Percentiles rank a stretch among this genome's conserved stretches.
Evolutionary conservation across 176 grass and related monocot species (phyloP).

Genomic region (Oryza glaberrima): DNA sequence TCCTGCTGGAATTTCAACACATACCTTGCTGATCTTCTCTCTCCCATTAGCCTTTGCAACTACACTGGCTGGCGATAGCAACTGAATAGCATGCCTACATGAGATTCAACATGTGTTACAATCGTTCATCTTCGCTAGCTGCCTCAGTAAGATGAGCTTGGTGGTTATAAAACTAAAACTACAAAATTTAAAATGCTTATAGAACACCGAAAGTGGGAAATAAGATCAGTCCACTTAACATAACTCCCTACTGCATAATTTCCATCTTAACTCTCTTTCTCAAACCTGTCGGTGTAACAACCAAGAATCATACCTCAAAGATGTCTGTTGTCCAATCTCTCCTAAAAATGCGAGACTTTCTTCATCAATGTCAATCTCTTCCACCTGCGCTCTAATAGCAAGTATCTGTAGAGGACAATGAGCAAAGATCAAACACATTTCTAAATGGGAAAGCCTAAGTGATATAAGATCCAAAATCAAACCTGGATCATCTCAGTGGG

Average conservation of each 20-base stretch:
- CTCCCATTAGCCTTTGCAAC: conserved; percentile 82
- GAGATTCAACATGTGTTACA: conserved; percentile 16
- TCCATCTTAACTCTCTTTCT: background rate
- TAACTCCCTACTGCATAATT: background rate
- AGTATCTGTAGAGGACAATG: conserved; percentile 61
- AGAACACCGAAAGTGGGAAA: background rate
- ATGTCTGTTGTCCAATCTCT: conserved; percentile 87
- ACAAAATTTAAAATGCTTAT: background rate
- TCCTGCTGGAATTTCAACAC: background rate
- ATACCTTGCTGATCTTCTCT: conserved; percentile 96
- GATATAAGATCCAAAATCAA: conserved; percentile 33
- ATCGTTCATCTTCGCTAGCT: background rate
- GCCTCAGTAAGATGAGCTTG: background rate
- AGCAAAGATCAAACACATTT: conserved; percentile 33
- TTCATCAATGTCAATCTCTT: conserved; percentile 95
- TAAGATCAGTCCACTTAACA: background rate
- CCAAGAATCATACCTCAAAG: conserved; percentile 66
- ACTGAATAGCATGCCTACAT: conserved; percentile 88
- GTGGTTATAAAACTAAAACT: background rate
- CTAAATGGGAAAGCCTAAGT: conserved; percentile 23
- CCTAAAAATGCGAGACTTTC: conserved; percentile 93
- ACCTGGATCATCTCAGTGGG: conserved; percentile 98
- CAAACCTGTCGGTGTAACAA: background rate
- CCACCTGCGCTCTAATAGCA: conserved; percentile 94
- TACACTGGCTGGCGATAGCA: conserved; percentile 84